Conservation (phyloP, 257 asterid species). For the Primulina huaijiensis region DNA sequence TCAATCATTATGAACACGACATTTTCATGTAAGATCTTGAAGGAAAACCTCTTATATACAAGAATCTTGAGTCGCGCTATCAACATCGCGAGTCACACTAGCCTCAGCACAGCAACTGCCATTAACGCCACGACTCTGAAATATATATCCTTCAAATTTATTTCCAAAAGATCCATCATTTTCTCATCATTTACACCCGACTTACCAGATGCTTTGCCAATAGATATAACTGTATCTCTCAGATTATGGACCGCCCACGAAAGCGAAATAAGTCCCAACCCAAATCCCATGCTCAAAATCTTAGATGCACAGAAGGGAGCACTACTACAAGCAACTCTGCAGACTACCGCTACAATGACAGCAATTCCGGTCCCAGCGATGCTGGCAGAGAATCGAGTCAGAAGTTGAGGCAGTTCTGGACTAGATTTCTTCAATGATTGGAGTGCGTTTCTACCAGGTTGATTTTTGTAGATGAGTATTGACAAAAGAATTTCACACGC, state of each 20-base stretch:
- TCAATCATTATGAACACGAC: not conserved
- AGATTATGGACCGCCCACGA: slow-evolving; percentile 76
- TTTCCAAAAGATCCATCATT: slow-evolving; percentile 56
- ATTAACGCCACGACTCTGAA: slow-evolving; percentile 57
- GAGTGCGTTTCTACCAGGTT: slow-evolving; percentile 44
- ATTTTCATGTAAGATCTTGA: not conserved
- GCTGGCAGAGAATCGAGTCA: slow-evolving; percentile 71
- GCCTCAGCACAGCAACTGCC: slow-evolving; percentile 59
- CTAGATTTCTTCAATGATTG: slow-evolving; percentile 71
- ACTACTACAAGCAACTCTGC: slow-evolving; percentile 55
- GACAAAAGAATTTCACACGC: slow-evolving; percentile 91
- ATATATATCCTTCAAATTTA: slow-evolving; percentile 58
- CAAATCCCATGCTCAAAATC: slow-evolving; percentile 66
- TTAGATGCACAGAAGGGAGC: slow-evolving; percentile 55
- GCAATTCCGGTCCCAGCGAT: slow-evolving; percentile 94
- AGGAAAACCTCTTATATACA: not conserved
- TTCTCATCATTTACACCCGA: slow-evolving; percentile 44
- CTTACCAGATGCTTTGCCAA: slow-evolving; percentile 49
- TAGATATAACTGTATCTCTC: slow-evolving; percentile 61
- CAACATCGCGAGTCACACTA: slow-evolving; percentile 37
- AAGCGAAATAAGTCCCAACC: slow-evolving; percentile 84
- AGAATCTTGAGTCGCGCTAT: not conserved
- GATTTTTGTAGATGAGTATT: slow-evolving; percentile 54
- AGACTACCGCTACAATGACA: slow-evolving; percentile 55
- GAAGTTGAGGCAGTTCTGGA: slow-evolving; percentile 61